Evolutionary conservation across 2,329 filamentous ascomycete species (phyloP).

Genomic region (Fusarium armeniacum): DNA sequence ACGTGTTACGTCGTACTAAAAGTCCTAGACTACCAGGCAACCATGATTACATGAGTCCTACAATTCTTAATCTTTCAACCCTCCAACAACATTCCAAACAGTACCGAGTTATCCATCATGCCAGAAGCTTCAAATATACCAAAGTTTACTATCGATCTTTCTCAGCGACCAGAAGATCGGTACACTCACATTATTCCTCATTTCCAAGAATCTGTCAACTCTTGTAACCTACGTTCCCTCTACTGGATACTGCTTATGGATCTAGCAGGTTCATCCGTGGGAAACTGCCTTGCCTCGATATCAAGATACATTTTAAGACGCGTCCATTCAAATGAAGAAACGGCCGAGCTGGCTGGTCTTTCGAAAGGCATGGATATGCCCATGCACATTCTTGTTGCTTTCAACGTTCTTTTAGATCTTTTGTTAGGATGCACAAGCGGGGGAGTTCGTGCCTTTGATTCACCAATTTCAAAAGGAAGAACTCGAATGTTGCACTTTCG

Average conservation of each 20-base stretch:
- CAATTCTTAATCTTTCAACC: not conserved
- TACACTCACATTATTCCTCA: slow-evolving; percentile 50
- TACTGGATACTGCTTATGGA: slow-evolving; percentile 63
- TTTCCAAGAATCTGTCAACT: slow-evolving; percentile 31
- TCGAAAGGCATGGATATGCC: slow-evolving; percentile 63
- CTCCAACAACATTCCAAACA: not conserved
- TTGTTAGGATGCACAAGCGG: slow-evolving; percentile 75
- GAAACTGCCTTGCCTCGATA: slow-evolving; percentile 52
- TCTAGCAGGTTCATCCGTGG: slow-evolving; percentile 37
- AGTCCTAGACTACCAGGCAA: not conserved
- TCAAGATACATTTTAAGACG: slow-evolving; percentile 64
- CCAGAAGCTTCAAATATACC: slow-evolving; percentile 30
- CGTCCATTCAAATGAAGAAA: slow-evolving; percentile 69
- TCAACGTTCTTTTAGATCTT: slow-evolving; percentile 74
- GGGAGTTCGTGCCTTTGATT: slow-evolving; percentile 47
- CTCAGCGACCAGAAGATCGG: slow-evolving; percentile 44
- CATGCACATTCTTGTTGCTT: slow-evolving; percentile 71
- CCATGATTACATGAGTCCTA: not conserved
- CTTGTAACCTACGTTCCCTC: slow-evolving; percentile 57
- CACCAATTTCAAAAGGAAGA: slow-evolving; percentile 22
- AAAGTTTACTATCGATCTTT: slow-evolving; percentile 51
- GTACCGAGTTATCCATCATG: not conserved
- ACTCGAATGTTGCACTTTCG: slow-evolving; percentile 66
- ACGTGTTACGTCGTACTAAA: not conserved
- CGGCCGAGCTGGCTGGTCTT: slow-evolving; percentile 72